Conservation (phyloP, 2,329 filamentous ascomycete genomes). For the Ascochyta pisi region DNA sequence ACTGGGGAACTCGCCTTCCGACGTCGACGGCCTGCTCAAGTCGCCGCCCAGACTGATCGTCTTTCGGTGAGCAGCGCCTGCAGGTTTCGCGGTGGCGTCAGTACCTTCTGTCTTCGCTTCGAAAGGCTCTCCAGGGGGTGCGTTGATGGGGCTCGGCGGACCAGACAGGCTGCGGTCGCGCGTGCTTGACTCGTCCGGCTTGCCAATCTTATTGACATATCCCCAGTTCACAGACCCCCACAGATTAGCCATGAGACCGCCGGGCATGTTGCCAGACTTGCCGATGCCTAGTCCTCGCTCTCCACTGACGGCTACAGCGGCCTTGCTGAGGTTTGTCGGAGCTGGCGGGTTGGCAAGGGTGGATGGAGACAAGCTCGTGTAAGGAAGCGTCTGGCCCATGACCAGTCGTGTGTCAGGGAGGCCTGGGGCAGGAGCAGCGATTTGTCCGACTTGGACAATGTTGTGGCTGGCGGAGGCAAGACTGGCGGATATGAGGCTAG, state of each 20-base stretch:
- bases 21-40: conserved; percentile 23
- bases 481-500: conserved; percentile 84
- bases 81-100: conserved; percentile 22
- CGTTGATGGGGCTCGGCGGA: conserved; percentile 44
- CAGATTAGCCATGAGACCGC: conserved; percentile 87
- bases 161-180: conserved; percentile 42
- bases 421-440: conserved; percentile 43
- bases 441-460: conserved; percentile 70
- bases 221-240: conserved; percentile 92
- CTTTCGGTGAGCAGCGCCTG: conserved; percentile 57
- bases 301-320: conserved; percentile 79
- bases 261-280: conserved; percentile 73
- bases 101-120: conserved; percentile 24
- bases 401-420: conserved; percentile 47
- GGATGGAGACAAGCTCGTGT: conserved; percentile 76
- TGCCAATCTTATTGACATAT: conserved; percentile 67
- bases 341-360: conserved; percentile 85
- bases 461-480: conserved; percentile 75
- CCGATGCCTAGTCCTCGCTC: conserved; percentile 73
- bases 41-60: conserved; percentile 61
- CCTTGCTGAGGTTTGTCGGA: conserved; percentile 84
- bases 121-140: conserved; percentile 27
- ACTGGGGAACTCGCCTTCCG: conserved; percentile 64
- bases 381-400: conserved; percentile 55
- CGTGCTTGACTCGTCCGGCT: conserved; percentile 55